Evolutionary conservation across 2,329 filamentous ascomycete species (phyloP).

Genomic region (Colletotrichum chlorophyti): DNA sequence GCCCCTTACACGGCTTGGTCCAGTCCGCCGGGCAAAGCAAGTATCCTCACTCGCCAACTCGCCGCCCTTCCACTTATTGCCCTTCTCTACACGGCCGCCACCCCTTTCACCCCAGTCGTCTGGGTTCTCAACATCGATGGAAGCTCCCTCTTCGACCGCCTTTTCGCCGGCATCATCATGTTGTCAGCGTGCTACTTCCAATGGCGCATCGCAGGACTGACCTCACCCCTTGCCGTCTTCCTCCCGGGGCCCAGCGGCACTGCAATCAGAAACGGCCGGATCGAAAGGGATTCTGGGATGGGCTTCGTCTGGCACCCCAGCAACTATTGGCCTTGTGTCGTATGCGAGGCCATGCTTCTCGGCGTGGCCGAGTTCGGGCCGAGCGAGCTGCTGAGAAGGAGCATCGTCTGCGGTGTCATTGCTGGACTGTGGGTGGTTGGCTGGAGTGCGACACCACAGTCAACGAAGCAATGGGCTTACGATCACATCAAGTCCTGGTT

Average conservation of each 20-base stretch:
- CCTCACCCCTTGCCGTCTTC: conserved; percentile 21
- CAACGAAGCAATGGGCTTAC: conserved; percentile 30
- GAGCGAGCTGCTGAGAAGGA: conserved; percentile 29
- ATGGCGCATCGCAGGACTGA: conserved; percentile 29
- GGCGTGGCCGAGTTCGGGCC: conserved; percentile 32
- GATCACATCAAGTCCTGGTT: conserved; percentile 31
- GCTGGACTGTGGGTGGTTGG: conserved; percentile 31
- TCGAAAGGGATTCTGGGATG: background rate
- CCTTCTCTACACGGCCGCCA: conserved; percentile 32
- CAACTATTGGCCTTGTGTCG: conserved; percentile 31
- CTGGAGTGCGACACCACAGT: conserved; percentile 29
- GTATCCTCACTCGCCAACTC: conserved; percentile 19
- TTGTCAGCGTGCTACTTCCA: conserved; percentile 42
- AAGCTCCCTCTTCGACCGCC: conserved; percentile 54
- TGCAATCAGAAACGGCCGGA: conserved; percentile 28
- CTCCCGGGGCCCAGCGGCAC: conserved; percentile 12
- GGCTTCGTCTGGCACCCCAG: conserved; percentile 31
- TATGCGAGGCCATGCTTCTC: conserved; percentile 31
- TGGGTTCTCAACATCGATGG: conserved; percentile 30
- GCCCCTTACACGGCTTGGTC: conserved; percentile 2
- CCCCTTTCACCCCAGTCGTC: conserved; percentile 30
- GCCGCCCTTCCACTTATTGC: conserved; percentile 29
- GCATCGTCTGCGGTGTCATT: conserved; percentile 26
- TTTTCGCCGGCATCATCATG: conserved; percentile 45
- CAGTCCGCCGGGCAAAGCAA: background rate